Evolutionary conservation across 768 basidiomycete genomes (phyloP).

Genomic region (Lentinula edodes): DNA sequence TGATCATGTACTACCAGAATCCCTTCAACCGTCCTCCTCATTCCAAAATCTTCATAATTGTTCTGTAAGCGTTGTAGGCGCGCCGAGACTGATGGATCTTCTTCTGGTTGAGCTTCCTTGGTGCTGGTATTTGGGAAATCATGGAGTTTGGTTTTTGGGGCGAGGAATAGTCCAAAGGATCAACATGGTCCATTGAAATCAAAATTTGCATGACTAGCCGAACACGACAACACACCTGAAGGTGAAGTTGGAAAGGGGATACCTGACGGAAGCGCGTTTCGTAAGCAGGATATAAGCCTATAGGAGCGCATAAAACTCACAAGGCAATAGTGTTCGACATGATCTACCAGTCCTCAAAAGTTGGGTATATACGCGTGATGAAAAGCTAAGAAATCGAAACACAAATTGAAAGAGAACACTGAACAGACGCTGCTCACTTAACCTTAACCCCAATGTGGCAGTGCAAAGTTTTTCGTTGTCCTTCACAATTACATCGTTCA

Average conservation of each 20-base stretch:
- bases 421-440: neutral
- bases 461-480: neutral
- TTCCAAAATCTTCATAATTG: slow-evolving; percentile 96
- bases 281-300: neutral
- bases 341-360: neutral
- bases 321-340: slow-evolving; percentile 53
- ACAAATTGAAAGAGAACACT: neutral
- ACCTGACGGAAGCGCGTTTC: slow-evolving; percentile 34
- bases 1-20: slow-evolving; percentile 92
- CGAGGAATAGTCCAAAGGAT: neutral
- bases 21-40: slow-evolving; percentile 92
- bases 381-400: neutral
- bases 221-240: slow-evolving; percentile 54
- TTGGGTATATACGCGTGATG: neutral
- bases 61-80: slow-evolving; percentile 91
- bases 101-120: slow-evolving; percentile 95
- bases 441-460: neutral
- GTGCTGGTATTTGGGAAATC: slow-evolving; percentile 47
- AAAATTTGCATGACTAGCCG: neutral
- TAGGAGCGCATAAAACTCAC: slow-evolving; percentile 19
- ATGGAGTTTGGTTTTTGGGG: slow-evolving; percentile 8
- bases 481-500: too few relatives aligned
- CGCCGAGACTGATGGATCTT: slow-evolving; percentile 93
- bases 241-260: slow-evolving; percentile 86
- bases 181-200: neutral